Evolutionary conservation across 495 filamentous ascomycete genomes (phyloP).

Genomic region (Podospora conica): DNA sequence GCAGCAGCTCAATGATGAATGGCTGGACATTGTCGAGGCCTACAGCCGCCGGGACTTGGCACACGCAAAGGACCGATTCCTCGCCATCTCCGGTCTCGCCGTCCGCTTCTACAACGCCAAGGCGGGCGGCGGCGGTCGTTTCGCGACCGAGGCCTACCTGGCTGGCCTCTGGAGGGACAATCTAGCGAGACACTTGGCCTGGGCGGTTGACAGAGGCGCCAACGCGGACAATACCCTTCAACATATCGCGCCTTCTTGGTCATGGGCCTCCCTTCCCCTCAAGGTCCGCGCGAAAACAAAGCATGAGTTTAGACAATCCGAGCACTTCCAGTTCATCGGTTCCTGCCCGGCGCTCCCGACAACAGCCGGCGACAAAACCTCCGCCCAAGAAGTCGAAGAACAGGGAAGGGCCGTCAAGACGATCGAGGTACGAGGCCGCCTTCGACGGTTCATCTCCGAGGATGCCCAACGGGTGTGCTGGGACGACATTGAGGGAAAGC

Average conservation of each 20-base stretch:
- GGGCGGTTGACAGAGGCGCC: constrained; percentile 21
- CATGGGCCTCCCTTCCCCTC: constrained; percentile 26
- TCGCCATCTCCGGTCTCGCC: constrained; percentile 29
- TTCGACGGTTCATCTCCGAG: constrained; percentile 24
- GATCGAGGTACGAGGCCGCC: constrained; percentile 21
- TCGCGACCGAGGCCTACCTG: constrained; percentile 24
- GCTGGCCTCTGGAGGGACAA: constrained; percentile 28
- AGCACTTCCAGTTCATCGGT: constrained; percentile 23
- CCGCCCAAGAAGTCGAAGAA: constrained; percentile 18
- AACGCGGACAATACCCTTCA: constrained; percentile 15
- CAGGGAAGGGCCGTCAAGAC: constrained; percentile 21
- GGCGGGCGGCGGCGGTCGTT: constrained; percentile 13
- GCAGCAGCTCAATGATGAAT: constrained; percentile 25
- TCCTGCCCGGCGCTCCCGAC: not conserved
- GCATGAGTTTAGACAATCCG: constrained; percentile 14
- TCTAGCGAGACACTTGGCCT: constrained; percentile 26
- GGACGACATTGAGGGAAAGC: constrained; percentile 18
- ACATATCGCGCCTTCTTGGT: constrained; percentile 28
- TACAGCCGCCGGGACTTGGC: constrained; percentile 29
- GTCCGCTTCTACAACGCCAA: constrained; percentile 29
- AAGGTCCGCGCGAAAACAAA: constrained; percentile 20
- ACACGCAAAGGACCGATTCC: constrained; percentile 23
- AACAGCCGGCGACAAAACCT: not conserved
- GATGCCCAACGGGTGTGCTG: constrained; percentile 13
- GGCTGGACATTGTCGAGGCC: constrained; percentile 30